Percentiles rank a stretch among this genome's conserved stretches.
These are phyloP conservation scores for Candida koratica DNA, from an alignment of 805 yeast genomes.

Conservation along the genomic window DNA sequence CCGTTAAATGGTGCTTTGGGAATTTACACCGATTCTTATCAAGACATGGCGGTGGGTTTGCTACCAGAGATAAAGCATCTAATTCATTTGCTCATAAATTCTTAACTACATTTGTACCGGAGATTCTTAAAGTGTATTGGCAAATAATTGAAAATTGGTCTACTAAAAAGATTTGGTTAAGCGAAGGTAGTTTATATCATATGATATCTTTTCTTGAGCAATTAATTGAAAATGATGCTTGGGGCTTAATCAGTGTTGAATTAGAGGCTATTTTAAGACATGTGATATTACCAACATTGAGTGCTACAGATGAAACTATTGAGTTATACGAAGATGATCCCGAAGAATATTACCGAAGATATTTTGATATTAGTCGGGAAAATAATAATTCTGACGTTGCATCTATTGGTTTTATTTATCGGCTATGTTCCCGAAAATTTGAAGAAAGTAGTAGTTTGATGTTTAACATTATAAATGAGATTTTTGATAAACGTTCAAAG, in stretches of 20 bases:
- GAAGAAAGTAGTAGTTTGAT: constrained; percentile 34
- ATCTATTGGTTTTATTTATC: constrained; percentile 43
- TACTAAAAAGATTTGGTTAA: constrained; percentile 34
- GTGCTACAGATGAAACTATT: constrained; percentile 34
- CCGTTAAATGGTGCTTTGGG: constrained; percentile 45
- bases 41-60: constrained; percentile 42
- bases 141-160: constrained; percentile 42
- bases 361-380: constrained; percentile 45
- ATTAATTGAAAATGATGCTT: constrained; percentile 37
- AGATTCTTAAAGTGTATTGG: constrained; percentile 41
- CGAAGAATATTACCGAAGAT: constrained; percentile 43
- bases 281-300: constrained; percentile 39
- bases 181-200: constrained; percentile 39
- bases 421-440: constrained; percentile 34
- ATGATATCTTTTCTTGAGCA: constrained; percentile 43
- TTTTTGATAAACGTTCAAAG: constrained; percentile 31
- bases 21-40: constrained; percentile 38
- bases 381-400: constrained; percentile 48
- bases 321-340: constrained; percentile 45
- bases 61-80: constrained; percentile 27
- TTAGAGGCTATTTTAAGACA: constrained; percentile 40
- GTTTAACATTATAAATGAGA: constrained; percentile 30
- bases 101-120: constrained; percentile 38
- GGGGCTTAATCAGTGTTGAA: constrained; percentile 33
- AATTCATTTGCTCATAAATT: constrained; percentile 30